phyloP scores from a whole-genome alignment of 1,284 basidiomycete genomes.

The Wolfiporia cocos region DNA sequence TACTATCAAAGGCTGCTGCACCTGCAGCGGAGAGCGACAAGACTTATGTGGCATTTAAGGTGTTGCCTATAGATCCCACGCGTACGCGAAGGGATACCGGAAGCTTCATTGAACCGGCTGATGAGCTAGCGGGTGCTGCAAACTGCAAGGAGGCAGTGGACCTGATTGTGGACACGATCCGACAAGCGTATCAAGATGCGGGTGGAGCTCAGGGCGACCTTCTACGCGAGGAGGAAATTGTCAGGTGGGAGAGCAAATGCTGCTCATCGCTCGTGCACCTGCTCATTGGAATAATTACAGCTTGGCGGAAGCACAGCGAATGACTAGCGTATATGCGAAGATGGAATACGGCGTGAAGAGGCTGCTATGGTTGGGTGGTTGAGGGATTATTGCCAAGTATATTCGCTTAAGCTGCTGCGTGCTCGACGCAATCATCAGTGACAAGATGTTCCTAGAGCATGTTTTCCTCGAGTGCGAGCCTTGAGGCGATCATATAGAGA shows the following conservation, averaged over 20 bases:
- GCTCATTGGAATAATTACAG: conserved; percentile 31
- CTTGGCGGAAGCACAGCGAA: conserved; percentile 72
- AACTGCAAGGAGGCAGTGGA: conserved; percentile 77
- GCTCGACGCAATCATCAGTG: background rate
- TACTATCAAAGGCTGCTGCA: conserved; percentile 29
- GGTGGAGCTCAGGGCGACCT: conserved; percentile 44
- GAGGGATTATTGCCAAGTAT: conserved; percentile 8
- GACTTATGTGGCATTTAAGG: conserved; percentile 71
- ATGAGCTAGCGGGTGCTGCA: conserved; percentile 52
- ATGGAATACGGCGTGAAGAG: conserved; percentile 90
- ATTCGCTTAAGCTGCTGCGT: background rate
- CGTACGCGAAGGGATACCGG: conserved; percentile 47
- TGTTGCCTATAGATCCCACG: conserved; percentile 62
- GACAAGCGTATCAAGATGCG: conserved; percentile 59
- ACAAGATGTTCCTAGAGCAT: no score
- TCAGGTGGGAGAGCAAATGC: conserved; percentile 51
- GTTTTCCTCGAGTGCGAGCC: no score
- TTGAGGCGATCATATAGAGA: no score
- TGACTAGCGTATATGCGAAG: conserved; percentile 80
- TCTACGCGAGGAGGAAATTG: conserved; percentile 67
- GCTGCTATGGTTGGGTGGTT: conserved; percentile 79
- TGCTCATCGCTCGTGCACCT: conserved; percentile 3
- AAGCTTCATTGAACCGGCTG: conserved; percentile 50
- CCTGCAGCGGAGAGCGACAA: conserved; percentile 26
- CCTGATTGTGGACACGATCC: conserved; percentile 66